Base-by-base conservation (phyloP, 192 early-diverging fungal species). In the Backusella westeae region DNA sequence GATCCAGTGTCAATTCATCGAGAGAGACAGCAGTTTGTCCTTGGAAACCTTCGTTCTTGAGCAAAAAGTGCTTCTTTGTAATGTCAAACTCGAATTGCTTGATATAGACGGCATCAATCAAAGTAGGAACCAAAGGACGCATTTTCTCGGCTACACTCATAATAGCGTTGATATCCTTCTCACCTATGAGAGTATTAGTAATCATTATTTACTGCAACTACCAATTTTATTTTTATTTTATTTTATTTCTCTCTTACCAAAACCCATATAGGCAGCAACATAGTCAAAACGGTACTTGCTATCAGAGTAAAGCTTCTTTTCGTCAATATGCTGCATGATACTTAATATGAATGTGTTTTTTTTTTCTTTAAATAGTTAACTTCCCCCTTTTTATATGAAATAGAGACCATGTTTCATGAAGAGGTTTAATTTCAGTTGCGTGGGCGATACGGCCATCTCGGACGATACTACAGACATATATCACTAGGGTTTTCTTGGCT, bases 31-130 rank as follows among this genome's bases (percentile, higher is more conserved):
- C 78, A 1, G 81, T 72, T 5, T 69, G 34, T 46, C 85, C 83
- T 12, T 84, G 72, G 39, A 90, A 89, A 0, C 91, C 93, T 32
- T 93, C 91, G 32, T 90, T 90, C 65, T 87, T 85, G 69, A 88
- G 86, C 26, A 88, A 75, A 81, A 95, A 94, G 72, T 84, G 75
- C 29, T 75, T 69, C 89, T 94, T 94, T 67, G 94, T 95, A 56
- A 93, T 86, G 69, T 95, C 93, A 76, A 88, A 94, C 6, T 78
- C 69, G 77, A 90, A 90, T 17, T 94, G 85, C 73, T 89, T 91
- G 35, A 76, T 77, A 83, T 94, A 95, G 36, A 95, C 94, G 17
- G 90, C 91, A 72, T 95, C 90, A 36, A 93, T 92, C 10, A 94
- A 88, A n/a, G 83, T 83, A 1, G 92, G 91, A 7, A 94, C 91